A percentile compares a stretch with the other conserved stretches of the same genome.
Evolutionary conservation across 2,329 filamentous ascomycete species (phyloP).

Genomic region (Hirsutella rhossiliensis): DNA sequence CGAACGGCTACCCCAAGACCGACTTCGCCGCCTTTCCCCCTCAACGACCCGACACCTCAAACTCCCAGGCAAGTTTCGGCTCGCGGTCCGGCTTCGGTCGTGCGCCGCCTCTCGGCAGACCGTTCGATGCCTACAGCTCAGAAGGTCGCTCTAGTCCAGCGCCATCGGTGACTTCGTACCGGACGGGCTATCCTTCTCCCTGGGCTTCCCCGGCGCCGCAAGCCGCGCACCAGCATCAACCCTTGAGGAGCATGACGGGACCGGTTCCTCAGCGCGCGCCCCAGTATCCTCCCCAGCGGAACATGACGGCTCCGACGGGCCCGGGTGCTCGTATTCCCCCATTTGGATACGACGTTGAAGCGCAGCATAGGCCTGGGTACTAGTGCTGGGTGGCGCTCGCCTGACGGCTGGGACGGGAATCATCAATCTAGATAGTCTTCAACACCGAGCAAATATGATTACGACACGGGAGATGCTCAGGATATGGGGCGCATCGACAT

Average conservation of each 20-base stretch:
- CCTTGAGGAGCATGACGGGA: slow-evolving; percentile 27
- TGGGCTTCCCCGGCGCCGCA: slow-evolving; percentile 8
- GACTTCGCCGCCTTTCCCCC: slow-evolving; percentile 14
- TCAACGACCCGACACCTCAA: slow-evolving; percentile 22
- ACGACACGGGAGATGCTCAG: too few relatives aligned
- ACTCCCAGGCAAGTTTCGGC: slow-evolving; percentile 21
- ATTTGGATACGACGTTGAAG: slow-evolving; percentile 24
- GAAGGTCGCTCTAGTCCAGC: slow-evolving; percentile 21
- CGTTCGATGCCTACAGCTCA: slow-evolving; percentile 18
- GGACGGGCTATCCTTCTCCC: slow-evolving; percentile 9
- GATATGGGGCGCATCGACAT: too few relatives aligned
- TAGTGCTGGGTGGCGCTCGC: neutral
- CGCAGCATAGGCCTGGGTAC: neutral
- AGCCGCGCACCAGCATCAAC: slow-evolving; percentile 11
- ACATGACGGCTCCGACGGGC: slow-evolving; percentile 28
- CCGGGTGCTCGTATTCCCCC: slow-evolving; percentile 2
- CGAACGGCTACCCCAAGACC: slow-evolving; percentile 18
- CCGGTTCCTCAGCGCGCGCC: slow-evolving; percentile 20
- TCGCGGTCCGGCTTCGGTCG: slow-evolving; percentile 7
- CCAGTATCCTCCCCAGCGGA: slow-evolving; percentile 27
- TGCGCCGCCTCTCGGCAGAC: slow-evolving; percentile 7
- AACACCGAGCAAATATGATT: too few relatives aligned
- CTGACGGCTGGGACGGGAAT: too few relatives aligned
- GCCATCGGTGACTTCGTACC: slow-evolving; percentile 12
- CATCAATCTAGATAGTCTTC: too few relatives aligned